Evolutionary conservation across 208 protist genomes (phyloP).

Genomic region (Leishmania gerbilli): DNA sequence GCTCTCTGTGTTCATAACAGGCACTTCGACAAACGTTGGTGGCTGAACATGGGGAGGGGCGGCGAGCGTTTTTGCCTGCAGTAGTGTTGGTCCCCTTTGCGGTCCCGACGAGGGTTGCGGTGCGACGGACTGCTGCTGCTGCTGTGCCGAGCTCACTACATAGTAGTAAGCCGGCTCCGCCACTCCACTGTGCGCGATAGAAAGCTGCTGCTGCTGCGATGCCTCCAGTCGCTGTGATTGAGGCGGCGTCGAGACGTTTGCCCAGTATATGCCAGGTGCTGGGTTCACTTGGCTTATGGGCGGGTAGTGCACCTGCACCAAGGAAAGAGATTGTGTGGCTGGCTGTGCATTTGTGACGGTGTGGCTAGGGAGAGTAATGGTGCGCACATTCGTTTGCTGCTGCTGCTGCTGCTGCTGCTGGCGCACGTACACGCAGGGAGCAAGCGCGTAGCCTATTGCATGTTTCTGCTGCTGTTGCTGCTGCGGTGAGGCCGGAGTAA

Average conservation of each 20-base stretch:
- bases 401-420: slow-evolving; percentile 11
- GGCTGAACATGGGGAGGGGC: not conserved
- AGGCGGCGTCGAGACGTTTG: not conserved
- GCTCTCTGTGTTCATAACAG: slow-evolving; percentile 6
- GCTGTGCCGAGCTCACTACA: slow-evolving; percentile 5
- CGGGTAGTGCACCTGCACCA: slow-evolving; percentile 21
- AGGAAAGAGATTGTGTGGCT: not conserved
- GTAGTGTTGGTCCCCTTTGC: not conserved
- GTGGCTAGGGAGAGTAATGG: not conserved
- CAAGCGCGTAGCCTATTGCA: slow-evolving; percentile 10
- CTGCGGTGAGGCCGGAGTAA: not conserved
- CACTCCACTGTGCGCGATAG: not conserved
- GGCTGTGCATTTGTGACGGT: not conserved
- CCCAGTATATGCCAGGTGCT: slow-evolving; percentile 8
- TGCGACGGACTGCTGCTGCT: not conserved
- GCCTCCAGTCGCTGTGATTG: not conserved
- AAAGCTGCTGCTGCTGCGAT: not conserved
- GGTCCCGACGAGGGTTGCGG: not conserved
- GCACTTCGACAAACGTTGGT: slow-evolving; percentile 2
- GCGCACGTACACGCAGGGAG: slow-evolving; percentile 10
- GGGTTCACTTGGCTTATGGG: not conserved
- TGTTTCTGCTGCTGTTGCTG: slow-evolving; percentile 5
- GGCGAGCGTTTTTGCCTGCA: slow-evolving; percentile 1
- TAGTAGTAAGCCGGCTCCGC: slow-evolving; percentile 12
- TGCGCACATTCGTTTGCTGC: not conserved